A percentile compares a stretch with the other conserved stretches of the same genome.
phyloP scores from a whole-genome alignment of 495 filamentous ascomycete genomes.

The Hyaloscypha variabilis region DNA sequence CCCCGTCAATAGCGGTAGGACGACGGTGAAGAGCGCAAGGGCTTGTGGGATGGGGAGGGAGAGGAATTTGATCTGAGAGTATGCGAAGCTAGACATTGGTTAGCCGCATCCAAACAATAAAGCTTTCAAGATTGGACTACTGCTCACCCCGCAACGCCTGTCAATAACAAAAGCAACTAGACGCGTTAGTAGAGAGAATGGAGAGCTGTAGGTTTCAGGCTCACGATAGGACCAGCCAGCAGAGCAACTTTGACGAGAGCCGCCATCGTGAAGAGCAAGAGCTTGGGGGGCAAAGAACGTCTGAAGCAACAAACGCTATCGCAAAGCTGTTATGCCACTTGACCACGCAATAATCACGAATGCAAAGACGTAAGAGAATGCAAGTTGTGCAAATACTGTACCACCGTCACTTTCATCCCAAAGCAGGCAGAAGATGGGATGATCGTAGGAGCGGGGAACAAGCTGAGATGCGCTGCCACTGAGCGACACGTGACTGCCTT shows the following conservation, averaged over 20 bases:
- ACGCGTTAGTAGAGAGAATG: conserved; percentile 10
- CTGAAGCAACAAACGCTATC: not conserved
- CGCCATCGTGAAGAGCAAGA: conserved; percentile 3
- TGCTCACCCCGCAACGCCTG: conserved; percentile 28
- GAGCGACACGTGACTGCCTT: not conserved
- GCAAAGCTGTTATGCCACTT: not conserved
- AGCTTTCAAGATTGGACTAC: not conserved
- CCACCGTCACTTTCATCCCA: not conserved
- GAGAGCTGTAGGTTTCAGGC: not conserved
- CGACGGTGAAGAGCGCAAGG: conserved; percentile 49
- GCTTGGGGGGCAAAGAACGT: not conserved
- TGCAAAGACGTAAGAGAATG: not conserved
- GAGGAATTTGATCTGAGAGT: conserved; percentile 46
- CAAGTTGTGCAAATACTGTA: not conserved
- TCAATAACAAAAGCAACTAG: conserved; percentile 23
- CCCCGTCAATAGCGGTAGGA: conserved; percentile 53
- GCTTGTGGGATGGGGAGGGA: conserved; percentile 52
- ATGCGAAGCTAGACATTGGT: conserved; percentile 44
- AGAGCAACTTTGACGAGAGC: not conserved
- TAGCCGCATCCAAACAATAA: not conserved
- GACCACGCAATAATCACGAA: not conserved
- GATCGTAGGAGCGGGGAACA: not conserved
- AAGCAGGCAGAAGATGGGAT: not conserved
- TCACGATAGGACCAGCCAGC: conserved; percentile 25
- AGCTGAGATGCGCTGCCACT: not conserved